A percentile compares a stretch with the other conserved stretches of the same genome.
Evolutionary conservation across 2,329 filamentous ascomycete species (phyloP).

Genomic region (Lasiodiplodia hormozganensis): DNA sequence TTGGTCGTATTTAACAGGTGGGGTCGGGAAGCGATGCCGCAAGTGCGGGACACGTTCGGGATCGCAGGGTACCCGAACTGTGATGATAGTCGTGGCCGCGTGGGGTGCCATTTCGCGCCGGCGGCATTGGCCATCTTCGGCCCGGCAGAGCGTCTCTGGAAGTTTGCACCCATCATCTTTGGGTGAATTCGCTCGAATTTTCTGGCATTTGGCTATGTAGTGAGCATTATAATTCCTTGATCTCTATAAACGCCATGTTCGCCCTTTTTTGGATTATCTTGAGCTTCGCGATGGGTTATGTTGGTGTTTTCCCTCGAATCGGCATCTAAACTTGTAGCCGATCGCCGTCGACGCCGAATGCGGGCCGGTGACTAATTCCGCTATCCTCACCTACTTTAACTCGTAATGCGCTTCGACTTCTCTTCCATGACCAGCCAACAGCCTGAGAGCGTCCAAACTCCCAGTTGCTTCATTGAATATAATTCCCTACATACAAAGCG

Average conservation of each 20-base stretch:
- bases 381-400: too few relatives aligned
- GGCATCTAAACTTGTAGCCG: slow-evolving; percentile 3
- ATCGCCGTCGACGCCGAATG: slow-evolving; percentile 5
- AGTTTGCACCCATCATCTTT: neutral
- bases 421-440: too few relatives aligned
- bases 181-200: neutral
- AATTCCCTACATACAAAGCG: too few relatives aligned
- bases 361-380: slow-evolving; percentile 6
- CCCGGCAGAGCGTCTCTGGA: neutral
- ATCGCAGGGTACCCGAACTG: too few relatives aligned
- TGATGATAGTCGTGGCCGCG: neutral
- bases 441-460: too few relatives aligned
- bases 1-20: slow-evolving; percentile 1
- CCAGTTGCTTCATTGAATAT: too few relatives aligned
- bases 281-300: neutral
- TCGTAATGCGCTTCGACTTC: too few relatives aligned
- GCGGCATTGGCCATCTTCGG: neutral
- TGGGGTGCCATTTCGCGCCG: neutral
- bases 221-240: too few relatives aligned
- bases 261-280: neutral
- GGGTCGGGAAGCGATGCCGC: neutral
- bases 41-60: neutral
- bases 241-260: too few relatives aligned
- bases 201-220: neutral
- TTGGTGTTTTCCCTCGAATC: neutral